phyloP scores from a whole-genome alignment of 805 yeast genomes.

The Ogataea trehaloabstinens region DNA sequence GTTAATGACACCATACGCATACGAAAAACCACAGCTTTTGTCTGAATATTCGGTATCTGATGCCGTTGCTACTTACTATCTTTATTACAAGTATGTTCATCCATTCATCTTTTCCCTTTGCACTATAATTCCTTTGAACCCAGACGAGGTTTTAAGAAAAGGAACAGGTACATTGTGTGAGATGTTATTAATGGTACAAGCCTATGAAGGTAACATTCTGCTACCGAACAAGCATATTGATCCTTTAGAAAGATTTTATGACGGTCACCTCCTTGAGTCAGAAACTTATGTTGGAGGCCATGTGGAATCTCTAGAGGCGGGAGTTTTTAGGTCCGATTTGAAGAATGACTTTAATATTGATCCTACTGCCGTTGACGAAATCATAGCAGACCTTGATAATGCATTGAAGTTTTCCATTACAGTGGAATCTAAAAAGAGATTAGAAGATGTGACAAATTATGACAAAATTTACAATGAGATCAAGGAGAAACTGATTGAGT shows the following conservation, averaged over 20 bases:
- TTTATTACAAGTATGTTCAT: constrained; percentile 94
- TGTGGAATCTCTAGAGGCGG: constrained; percentile 96
- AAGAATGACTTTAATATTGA: constrained; percentile 74
- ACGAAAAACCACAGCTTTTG: constrained; percentile 84
- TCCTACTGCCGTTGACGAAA: constrained; percentile 77
- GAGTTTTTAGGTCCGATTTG: constrained; percentile 91
- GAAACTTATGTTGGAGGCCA: constrained; percentile 99
- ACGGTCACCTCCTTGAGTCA: constrained; percentile 89
- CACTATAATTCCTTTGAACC: constrained; percentile 91
- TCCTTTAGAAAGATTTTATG: constrained; percentile 90
- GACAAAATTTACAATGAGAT: constrained; percentile 70
- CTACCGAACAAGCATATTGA: constrained; percentile 93
- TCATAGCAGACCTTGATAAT: constrained; percentile 65
- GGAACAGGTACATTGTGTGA: constrained; percentile 99
- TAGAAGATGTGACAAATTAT: constrained; percentile 79
- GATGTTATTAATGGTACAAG: constrained; percentile 95
- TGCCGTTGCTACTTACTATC: constrained; percentile 97
- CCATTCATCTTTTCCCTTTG: constrained; percentile 95
- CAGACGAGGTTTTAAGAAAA: constrained; percentile 92
- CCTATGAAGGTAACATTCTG: constrained; percentile 71
- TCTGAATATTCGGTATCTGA: constrained; percentile 98
- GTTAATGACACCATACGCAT: constrained; percentile 96
- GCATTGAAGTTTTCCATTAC: constrained; percentile 81
- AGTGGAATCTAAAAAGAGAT: constrained; percentile 69
- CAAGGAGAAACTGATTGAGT: constrained; percentile 48